phyloP scores from a whole-genome alignment of 2,329 filamentous ascomycete species.

The Apiospora kogelbergensis region DNA sequence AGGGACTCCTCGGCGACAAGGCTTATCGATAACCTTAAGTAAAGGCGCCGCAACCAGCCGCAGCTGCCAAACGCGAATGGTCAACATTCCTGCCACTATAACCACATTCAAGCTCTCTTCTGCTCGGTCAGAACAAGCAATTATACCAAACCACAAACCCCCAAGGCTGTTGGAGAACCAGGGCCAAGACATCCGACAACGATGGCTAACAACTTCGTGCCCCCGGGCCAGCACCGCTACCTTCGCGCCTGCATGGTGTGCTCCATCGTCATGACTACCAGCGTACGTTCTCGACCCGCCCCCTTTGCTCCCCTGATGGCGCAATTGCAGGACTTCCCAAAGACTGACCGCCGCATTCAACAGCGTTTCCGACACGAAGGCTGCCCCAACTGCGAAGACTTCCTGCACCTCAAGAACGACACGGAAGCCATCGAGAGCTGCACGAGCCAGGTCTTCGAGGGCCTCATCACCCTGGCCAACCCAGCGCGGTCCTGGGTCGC shows the following conservation, averaged over 20 bases:
- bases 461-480: constrained; percentile 80
- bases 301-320: neutral
- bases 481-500: constrained; percentile 90
- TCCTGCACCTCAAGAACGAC: constrained; percentile 79
- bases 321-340: neutral
- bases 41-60: neutral
- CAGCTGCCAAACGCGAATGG: constrained; percentile 2
- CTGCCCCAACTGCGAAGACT: constrained; percentile 95
- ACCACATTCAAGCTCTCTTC: neutral
- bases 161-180: neutral
- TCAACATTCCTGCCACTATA: constrained; percentile 1
- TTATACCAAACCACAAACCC: neutral
- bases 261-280: constrained; percentile 84
- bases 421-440: constrained; percentile 84
- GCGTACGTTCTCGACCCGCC: constrained; percentile 47
- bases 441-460: constrained; percentile 95
- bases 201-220: constrained; percentile 61
- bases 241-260: constrained; percentile 98
- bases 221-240: constrained; percentile 75
- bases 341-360: constrained; percentile 1
- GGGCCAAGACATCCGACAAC: constrained; percentile 27
- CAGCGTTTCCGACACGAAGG: constrained; percentile 84
- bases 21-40: constrained; percentile 5
- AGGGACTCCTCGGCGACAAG: neutral
- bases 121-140: neutral